Evolutionary conservation across 2,329 filamentous ascomycete species (phyloP).

Genomic region (Cytospora chrysosperma): DNA sequence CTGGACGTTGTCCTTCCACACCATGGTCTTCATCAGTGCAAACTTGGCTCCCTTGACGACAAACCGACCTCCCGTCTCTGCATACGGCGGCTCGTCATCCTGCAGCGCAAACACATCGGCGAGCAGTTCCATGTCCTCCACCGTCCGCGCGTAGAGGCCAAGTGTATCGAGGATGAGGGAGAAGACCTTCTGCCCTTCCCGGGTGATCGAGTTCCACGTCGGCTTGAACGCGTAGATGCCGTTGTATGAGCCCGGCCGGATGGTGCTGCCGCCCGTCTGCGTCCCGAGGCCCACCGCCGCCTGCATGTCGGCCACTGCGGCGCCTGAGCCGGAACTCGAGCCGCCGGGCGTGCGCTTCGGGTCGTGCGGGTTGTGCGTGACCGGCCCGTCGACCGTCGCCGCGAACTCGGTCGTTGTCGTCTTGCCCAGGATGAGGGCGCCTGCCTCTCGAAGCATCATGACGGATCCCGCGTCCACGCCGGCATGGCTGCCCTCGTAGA

Average conservation of each 20-base stretch:
- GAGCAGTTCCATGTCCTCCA: conserved; percentile 58
- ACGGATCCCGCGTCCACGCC: conserved; percentile 53
- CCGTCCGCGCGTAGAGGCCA: conserved; percentile 57
- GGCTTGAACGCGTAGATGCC: conserved; percentile 66
- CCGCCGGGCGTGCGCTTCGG: conserved; percentile 59
- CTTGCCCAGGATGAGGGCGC: conserved; percentile 58
- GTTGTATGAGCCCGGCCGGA: conserved; percentile 64
- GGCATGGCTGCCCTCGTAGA: conserved; percentile 48
- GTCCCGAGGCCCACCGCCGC: conserved; percentile 61
- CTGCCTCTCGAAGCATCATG: conserved; percentile 50
- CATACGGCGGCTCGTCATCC: conserved; percentile 44
- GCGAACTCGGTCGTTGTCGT: conserved; percentile 66
- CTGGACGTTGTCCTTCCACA: conserved; percentile 6
- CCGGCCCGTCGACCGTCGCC: conserved; percentile 50
- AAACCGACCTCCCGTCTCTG: neutral
- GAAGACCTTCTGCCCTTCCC: conserved; percentile 61
- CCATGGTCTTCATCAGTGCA: conserved; percentile 16
- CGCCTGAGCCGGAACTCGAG: conserved; percentile 65
- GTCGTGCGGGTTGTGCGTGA: conserved; percentile 58
- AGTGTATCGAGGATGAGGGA: conserved; percentile 61
- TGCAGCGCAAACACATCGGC: conserved; percentile 52
- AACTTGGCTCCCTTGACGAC: conserved; percentile 18
- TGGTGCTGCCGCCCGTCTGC: conserved; percentile 64
- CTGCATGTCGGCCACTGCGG: conserved; percentile 65
- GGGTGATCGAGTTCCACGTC: conserved; percentile 62